phyloP scores from a whole-genome alignment of 2,329 filamentous ascomycete species.

The Colletotrichum chrysophilum region DNA sequence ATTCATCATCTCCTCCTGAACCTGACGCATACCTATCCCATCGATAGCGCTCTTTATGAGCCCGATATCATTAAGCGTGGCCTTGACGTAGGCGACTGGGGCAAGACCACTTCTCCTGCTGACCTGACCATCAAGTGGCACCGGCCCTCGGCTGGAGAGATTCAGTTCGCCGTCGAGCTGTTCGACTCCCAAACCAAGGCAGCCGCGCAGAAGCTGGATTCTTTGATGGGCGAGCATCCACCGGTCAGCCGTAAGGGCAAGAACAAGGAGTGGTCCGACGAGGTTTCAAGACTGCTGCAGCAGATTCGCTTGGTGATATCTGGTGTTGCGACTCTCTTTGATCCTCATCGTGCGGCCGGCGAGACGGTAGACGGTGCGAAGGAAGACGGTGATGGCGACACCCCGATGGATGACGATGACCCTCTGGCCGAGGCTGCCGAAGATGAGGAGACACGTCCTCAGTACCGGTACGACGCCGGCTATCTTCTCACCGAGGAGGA shows the following conservation, averaged over 20 bases:
- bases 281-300: slow-evolving; percentile 88
- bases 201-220: slow-evolving; percentile 75
- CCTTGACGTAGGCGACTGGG: slow-evolving; percentile 83
- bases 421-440: slow-evolving; percentile 70
- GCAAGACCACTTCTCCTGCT: slow-evolving; percentile 73
- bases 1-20: slow-evolving; percentile 96
- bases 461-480: slow-evolving; percentile 88
- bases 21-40: slow-evolving; percentile 90
- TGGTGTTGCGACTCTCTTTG: slow-evolving; percentile 88
- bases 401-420: slow-evolving; percentile 48
- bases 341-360: slow-evolving; percentile 73
- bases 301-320: slow-evolving; percentile 89
- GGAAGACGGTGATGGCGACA: slow-evolving; percentile 55
- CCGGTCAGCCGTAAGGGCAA: slow-evolving; percentile 90
- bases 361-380: slow-evolving; percentile 39
- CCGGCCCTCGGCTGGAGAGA: slow-evolving; percentile 77
- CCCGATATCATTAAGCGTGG: slow-evolving; percentile 74
- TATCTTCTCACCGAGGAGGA: slow-evolving; percentile 71
- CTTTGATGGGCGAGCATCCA: slow-evolving; percentile 81
- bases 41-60: slow-evolving; percentile 89
- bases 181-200: slow-evolving; percentile 84
- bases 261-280: slow-evolving; percentile 98
- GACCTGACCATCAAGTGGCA: slow-evolving; percentile 92
- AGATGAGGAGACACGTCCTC: slow-evolving; percentile 82
- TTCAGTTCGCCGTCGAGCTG: slow-evolving; percentile 87